Base-by-base conservation (phyloP, 352 stramenopile genomes). In the Phytophthora ohioensis region DNA sequence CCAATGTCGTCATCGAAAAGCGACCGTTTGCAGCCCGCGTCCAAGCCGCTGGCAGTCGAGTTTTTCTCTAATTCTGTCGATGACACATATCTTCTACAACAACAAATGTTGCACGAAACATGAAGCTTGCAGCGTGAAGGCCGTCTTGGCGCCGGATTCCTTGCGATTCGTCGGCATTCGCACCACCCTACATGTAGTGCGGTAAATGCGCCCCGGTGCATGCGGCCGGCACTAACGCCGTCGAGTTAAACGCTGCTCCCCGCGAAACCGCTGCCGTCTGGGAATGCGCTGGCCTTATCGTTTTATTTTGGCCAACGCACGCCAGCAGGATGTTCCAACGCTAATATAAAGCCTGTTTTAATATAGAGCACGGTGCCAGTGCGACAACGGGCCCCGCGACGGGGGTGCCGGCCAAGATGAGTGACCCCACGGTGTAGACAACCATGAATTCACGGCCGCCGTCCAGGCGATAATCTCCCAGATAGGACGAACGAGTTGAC, bases 401-500 rank as follows among this genome's bases (percentile, higher is more conserved):
- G 39, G 9, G 10, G 49, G 15, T 10, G 32, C 41, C 41, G 15
- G 41, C 41, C 41, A 46, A 46, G 41, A 46, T 46, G 41, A 46
- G 41, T 46, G 41, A 46, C 41, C 21, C 12, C 12, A 17, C 39
- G 21, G 1, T 27, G 21, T 27, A 27, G 21, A 27, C 21, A 27
- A 45, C 3, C 39, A n/a, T 46, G 41, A 42, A 57, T 43, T 34
- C 32, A 41, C 34, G 12, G 48, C 48, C 30, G 31, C 15, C 10
- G 8, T 13, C 15, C 7, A 1, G 0, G 21, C 13, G 51, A 47
- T 35, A 58, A 58, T 58, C 35, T 7, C 27, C 35, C 35, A 15
- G 54, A 66, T 60, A 55, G 46, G 63, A 38, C 59, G 55, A 71
- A 71, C 64, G 11, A n/a, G n/a, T 46, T 46, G 35, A 11, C 35